Base-by-base conservation (phyloP, 441 rosid species). In the Brassica balearica region DNA sequence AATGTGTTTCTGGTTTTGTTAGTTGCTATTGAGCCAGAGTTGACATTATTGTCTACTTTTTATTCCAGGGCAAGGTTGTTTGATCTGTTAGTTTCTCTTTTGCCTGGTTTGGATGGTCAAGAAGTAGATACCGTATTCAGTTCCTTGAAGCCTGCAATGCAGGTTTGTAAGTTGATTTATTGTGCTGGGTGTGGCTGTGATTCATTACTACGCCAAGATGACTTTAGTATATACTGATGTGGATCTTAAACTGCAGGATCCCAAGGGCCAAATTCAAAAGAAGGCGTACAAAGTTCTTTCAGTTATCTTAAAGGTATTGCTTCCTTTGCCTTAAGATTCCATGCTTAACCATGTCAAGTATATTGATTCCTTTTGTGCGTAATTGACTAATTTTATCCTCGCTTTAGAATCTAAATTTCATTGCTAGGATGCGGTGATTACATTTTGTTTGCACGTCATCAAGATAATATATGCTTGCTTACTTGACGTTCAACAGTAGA, bases 221-320 rank as follows among this genome's bases (percentile, higher is more conserved):
- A 19, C 19, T 19, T 19, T 19, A 19, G 10, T 64, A 64, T 74
- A 32, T 65, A 19, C 77, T 71, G 48, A 75, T 59, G 36, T 29
- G 23, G 23, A 65, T 75, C 17, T 74, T 60, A 69, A 53, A 81
- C 55, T 84, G 87, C 89, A 92, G 99, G 95, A 92, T 74, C 62
- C 72, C 61, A 93, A 87, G 64, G 93, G 98, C 65, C 69, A 84
- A 68, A 84, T 92, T 72, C 99, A 95, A 79, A 95, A 95, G 91
- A 93, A 89, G 85, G 98, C 96, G 51, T 95, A 93, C 85, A 95
- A 88, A 85, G 95, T 88, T 72, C 95, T 95, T 83, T 91, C 97
- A 41, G 48, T 79, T 27, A 87, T 95, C 77, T 87, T 95, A 65
- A 88, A 84, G 96, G 99, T 95, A 84, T 48, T 73, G 14, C 19